Percentiles rank a stretch among this genome's conserved stretches.
Conservation (phyloP, 2,329 filamentous ascomycete species). For the Huntiella abstrusa region DNA sequence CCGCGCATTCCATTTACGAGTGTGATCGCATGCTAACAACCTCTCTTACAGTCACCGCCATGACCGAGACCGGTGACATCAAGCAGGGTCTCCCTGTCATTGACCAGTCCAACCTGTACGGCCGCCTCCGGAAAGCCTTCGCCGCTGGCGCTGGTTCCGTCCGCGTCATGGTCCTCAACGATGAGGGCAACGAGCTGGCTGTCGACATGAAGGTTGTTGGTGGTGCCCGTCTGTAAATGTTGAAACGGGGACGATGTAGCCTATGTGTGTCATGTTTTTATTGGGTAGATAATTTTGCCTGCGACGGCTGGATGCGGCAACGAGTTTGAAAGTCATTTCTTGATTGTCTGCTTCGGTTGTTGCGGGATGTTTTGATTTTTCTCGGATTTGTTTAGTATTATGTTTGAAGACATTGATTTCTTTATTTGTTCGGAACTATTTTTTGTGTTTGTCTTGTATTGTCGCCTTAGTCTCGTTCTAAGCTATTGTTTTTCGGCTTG, state of each 20-base stretch:
- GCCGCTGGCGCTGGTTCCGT: slow-evolving; percentile 83
- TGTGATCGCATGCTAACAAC: slow-evolving; percentile 10
- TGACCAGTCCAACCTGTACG: slow-evolving; percentile 80
- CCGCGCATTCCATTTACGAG: slow-evolving; percentile 6
- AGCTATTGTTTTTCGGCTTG: too few relatives aligned
- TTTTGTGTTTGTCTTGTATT: too few relatives aligned
- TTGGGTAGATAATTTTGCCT: too few relatives aligned
- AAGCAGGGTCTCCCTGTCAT: slow-evolving; percentile 89
- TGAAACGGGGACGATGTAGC: background rate
- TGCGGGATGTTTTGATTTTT: slow-evolving; percentile 2
- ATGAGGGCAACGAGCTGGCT: slow-evolving; percentile 80
- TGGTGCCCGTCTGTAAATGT: slow-evolving; percentile 44
- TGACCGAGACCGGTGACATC: slow-evolving; percentile 98
- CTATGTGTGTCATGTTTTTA: background rate
- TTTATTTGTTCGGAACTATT: background rate
- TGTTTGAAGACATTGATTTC: background rate
- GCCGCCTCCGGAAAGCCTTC: slow-evolving; percentile 66
- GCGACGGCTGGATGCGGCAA: too few relatives aligned
- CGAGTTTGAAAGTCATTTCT: too few relatives aligned
- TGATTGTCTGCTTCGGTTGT: too few relatives aligned
- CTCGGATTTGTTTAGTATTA: slow-evolving; percentile 3
- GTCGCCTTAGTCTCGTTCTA: too few relatives aligned
- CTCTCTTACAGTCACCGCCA: slow-evolving; percentile 50
- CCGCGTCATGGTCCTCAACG: slow-evolving; percentile 87
- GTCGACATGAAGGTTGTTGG: slow-evolving; percentile 99